Evolutionary conservation across 2,329 filamentous ascomycete genomes (phyloP).

Genomic region (Colletotrichum sp.): DNA sequence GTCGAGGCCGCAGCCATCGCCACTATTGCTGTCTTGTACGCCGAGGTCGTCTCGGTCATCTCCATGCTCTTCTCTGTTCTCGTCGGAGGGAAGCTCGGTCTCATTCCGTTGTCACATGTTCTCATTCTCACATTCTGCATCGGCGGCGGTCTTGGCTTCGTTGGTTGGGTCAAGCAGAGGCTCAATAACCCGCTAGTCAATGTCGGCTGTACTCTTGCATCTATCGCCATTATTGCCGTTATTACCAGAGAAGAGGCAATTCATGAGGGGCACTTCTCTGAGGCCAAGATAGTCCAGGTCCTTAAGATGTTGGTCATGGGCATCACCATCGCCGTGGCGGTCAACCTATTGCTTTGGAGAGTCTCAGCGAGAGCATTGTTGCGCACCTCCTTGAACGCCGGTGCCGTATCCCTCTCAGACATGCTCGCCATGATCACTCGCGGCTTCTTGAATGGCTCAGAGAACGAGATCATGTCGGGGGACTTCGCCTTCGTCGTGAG

Average conservation of each 20-base stretch:
- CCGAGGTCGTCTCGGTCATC: constrained; percentile 71
- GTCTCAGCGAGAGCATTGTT: constrained; percentile 77
- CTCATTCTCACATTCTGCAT: constrained; percentile 84
- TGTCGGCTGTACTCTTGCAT: constrained; percentile 83
- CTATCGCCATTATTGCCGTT: constrained; percentile 87
- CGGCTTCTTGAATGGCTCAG: constrained; percentile 82
- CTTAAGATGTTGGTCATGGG: constrained; percentile 86
- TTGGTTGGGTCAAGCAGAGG: constrained; percentile 86
- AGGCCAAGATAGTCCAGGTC: constrained; percentile 81
- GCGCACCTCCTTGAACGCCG: constrained; percentile 74
- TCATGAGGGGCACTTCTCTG: constrained; percentile 80
- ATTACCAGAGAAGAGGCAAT: constrained; percentile 91
- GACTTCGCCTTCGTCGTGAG: constrained; percentile 67
- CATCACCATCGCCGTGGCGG: constrained; percentile 71
- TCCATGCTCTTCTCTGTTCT: constrained; percentile 86
- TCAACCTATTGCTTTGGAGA: constrained; percentile 81
- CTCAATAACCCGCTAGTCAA: constrained; percentile 82
- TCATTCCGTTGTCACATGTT: constrained; percentile 75
- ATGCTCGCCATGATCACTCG: constrained; percentile 83
- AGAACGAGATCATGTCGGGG: constrained; percentile 74
- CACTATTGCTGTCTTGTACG: constrained; percentile 77
- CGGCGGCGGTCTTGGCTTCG: constrained; percentile 83
- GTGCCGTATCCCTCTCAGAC: constrained; percentile 77
- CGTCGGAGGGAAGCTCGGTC: constrained; percentile 61
- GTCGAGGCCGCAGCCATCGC: constrained; percentile 82